Conservation (phyloP, 148 eudicot species). For the Rhododendron henanense region DNA sequence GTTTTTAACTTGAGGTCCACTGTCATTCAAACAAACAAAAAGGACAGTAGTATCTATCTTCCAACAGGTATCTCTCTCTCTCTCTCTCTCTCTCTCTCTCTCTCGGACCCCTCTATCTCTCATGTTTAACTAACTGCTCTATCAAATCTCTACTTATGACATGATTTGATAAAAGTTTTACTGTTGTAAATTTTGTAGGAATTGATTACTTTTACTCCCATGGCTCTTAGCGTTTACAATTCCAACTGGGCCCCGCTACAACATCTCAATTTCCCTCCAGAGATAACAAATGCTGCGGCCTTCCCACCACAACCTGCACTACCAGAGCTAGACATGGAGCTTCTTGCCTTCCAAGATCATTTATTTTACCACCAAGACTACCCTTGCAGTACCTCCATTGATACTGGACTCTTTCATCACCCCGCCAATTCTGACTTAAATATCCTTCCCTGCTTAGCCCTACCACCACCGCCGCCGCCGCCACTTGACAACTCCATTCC, state of each 20-base stretch:
- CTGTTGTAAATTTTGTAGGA: neutral
- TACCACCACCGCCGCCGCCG: neutral
- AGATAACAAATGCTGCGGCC: neutral
- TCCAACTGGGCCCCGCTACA: constrained; percentile 20
- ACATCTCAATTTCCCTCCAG: neutral
- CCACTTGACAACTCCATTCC: neutral
- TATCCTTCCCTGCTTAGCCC: neutral
- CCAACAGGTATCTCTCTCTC: neutral
- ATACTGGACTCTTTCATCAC: neutral
- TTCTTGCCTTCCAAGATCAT: constrained; percentile 11
- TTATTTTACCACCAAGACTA: neutral
- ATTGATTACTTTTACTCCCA: neutral
- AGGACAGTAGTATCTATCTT: neutral
- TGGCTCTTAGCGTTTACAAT: constrained; percentile 31
- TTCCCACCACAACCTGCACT: neutral
- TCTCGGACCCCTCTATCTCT: neutral
- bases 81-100: neutral
- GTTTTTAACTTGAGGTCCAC: neutral
- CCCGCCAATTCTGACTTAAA: neutral
- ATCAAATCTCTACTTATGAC: too few species aligned
- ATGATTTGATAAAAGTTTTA: too few species aligned
- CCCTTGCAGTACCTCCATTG: constrained; percentile 6
- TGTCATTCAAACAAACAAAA: neutral
- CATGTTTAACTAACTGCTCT: neutral
- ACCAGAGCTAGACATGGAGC: constrained; percentile 19